phyloP scores from a whole-genome alignment of 2,329 filamentous ascomycete genomes.

The Mycogone perniciosa region DNA sequence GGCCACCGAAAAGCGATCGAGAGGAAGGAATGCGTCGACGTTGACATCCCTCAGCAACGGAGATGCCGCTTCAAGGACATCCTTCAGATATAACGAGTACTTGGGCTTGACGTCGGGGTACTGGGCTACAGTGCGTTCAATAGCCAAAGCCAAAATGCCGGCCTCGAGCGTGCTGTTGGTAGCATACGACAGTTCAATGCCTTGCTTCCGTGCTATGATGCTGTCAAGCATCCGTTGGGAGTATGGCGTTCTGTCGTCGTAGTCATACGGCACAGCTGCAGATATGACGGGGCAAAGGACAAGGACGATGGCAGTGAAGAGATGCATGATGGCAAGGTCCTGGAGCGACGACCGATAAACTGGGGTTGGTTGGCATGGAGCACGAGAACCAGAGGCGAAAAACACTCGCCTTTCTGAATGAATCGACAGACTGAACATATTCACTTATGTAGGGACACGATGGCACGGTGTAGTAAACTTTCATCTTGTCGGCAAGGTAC shows the following conservation, averaged over 20 bases:
- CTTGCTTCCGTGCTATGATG: slow-evolving; percentile 19
- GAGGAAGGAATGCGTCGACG: slow-evolving; percentile 13
- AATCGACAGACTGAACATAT: too few species aligned
- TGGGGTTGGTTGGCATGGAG: too few species aligned
- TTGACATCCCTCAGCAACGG: slow-evolving; percentile 11
- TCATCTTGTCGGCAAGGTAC: too few species aligned
- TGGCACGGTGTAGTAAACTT: too few species aligned
- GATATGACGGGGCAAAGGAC: background rate
- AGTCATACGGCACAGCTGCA: too few species aligned
- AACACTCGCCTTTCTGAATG: too few species aligned
- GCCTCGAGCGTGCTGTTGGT: slow-evolving; percentile 19
- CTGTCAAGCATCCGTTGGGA: slow-evolving; percentile 18
- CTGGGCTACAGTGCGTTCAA: slow-evolving; percentile 13
- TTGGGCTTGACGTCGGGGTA: slow-evolving; percentile 11
- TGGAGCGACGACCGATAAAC: too few species aligned
- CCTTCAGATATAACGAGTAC: slow-evolving; percentile 12
- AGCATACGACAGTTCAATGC: slow-evolving; percentile 17
- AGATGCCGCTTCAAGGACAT: slow-evolving; percentile 15
- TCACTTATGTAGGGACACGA: too few species aligned
- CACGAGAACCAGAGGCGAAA: too few species aligned
- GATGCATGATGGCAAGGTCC: background rate
- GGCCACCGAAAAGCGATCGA: slow-evolving; percentile 21
- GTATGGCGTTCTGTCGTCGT: too few species aligned
- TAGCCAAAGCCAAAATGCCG: slow-evolving; percentile 17
- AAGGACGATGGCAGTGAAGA: background rate